Evolutionary conservation across 2,329 filamentous ascomycete species (phyloP).

Genomic region (Ascocoryne sarcoides): DNA sequence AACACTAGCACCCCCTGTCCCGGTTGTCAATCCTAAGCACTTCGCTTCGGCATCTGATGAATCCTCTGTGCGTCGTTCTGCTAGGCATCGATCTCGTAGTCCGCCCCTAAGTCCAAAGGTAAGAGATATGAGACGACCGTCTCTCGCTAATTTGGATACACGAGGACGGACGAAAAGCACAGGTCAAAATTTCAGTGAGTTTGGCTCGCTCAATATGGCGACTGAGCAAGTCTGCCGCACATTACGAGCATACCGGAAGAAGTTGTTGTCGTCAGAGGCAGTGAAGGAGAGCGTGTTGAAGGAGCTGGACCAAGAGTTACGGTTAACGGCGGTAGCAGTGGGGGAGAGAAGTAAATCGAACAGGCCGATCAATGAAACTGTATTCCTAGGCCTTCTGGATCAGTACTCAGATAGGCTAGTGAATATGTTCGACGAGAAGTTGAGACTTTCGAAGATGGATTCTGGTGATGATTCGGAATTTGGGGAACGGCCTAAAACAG

Average conservation of each 20-base stretch:
- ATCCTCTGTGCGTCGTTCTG: slow-evolving; percentile 11
- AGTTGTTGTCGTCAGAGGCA: slow-evolving; percentile 45
- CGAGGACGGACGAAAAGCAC: slow-evolving; percentile 42
- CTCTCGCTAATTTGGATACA: slow-evolving; percentile 40
- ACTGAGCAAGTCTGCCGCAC: slow-evolving; percentile 57
- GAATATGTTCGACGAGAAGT: slow-evolving; percentile 62
- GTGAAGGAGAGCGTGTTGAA: slow-evolving; percentile 50
- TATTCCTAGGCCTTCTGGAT: slow-evolving; percentile 58
- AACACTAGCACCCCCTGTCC: slow-evolving; percentile 30
- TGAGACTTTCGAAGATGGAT: slow-evolving; percentile 37
- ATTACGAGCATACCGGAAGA: slow-evolving; percentile 53
- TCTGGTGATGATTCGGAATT: slow-evolving; percentile 11
- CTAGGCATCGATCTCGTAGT: slow-evolving; percentile 23
- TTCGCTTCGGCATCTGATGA: slow-evolving; percentile 24
- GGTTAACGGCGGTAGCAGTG: slow-evolving; percentile 52
- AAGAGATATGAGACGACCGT: slow-evolving; percentile 39
- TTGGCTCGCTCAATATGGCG: slow-evolving; percentile 50
- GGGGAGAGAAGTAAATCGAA: slow-evolving; percentile 28
- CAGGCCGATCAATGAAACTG: slow-evolving; percentile 46
- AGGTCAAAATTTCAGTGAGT: slow-evolving; percentile 34
- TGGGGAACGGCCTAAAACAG: slow-evolving; percentile 20
- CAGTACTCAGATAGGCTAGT: slow-evolving; percentile 68
- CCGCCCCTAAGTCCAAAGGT: slow-evolving; percentile 23
- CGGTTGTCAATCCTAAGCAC: slow-evolving; percentile 20
- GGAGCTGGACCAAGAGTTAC: slow-evolving; percentile 56